Evolutionary conservation across 2,329 filamentous ascomycete genomes (phyloP).

Genomic region (Colletotrichum caudatum): DNA sequence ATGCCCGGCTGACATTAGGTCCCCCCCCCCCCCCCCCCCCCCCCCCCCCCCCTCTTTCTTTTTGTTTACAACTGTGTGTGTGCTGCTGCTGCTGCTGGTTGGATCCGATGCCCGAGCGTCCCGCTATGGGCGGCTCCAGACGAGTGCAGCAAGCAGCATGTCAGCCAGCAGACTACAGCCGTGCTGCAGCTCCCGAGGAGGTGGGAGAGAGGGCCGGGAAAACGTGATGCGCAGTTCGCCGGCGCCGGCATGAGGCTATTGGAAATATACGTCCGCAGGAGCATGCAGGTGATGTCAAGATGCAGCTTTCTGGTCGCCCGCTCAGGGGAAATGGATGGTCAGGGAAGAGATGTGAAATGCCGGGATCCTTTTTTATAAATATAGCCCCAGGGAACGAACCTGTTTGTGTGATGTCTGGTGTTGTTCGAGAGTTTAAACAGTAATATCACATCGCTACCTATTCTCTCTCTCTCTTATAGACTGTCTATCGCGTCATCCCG

Average conservation of each 20-base stretch:
- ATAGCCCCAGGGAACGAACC: too few species aligned
- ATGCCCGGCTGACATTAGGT: too few species aligned
- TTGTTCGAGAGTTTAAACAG: neutral
- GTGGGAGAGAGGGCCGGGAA: neutral
- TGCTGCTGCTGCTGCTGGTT: too few species aligned
- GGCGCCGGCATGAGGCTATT: conserved; percentile 16
- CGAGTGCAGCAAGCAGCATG: neutral
- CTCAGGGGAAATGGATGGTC: too few species aligned
- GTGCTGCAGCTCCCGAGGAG: neutral
- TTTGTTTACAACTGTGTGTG: too few species aligned
- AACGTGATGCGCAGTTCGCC: neutral
- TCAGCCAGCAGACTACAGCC: too few species aligned
- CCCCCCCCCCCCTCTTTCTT: too few species aligned
- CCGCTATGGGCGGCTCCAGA: neutral
- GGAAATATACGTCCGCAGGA: neutral
- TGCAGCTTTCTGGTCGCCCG: too few species aligned
- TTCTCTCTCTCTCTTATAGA: neutral
- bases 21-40: too few species aligned
- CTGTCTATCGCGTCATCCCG: neutral
- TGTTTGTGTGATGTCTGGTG: neutral
- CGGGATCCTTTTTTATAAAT: neutral
- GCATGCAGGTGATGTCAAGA: neutral
- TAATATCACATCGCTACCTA: neutral
- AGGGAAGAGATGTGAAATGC: neutral
- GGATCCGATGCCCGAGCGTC: neutral